Base-by-base conservation (phyloP, 2,329 filamentous ascomycete genomes). In the Pyricularia grisea region DNA sequence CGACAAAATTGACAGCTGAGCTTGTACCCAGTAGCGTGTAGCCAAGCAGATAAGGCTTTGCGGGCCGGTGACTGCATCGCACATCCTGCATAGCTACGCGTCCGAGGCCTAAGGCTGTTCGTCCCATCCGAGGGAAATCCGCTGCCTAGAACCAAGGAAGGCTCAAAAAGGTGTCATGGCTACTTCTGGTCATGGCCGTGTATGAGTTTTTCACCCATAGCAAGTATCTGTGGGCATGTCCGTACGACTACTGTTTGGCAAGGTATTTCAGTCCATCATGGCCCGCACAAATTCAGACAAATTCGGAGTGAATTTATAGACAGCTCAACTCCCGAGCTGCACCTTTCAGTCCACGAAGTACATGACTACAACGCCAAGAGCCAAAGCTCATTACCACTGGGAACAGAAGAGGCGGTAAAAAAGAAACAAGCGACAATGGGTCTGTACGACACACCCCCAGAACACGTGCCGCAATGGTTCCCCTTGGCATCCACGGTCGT, bases 381-480 rank as follows among this genome's bases (percentile, higher is more conserved):
- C 14, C 4, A 17, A 61, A 2, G 2, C 23, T 27, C 3, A 11
- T 23, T 17, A 61, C 5, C 58, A 27, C n/a, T 60, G 36, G 14
- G 36, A 20, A 60, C 25, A 14, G 58, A 12, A 63, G 23, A 7
- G 25, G 25, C 27, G 14, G 12, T 4, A 27, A 30, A 17, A 23
- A 14, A 9, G 30, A 23, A 11, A 25, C 2, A 25, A 14, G 12
- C 60, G 11, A 63, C 60, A 27, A 68, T 68, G 67, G 67, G 67
- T 55, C 60, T 68, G n/a, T 68, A 74, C 58, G 79, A 82, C 69
- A 73, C 79, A 12, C 74, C 80, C 1, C 81, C 80, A 4, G 71
- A 75, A 3, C 69, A 74, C 61, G 71, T 72, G 25, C 75, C 75
- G 1, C 42, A 67, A 17, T 82, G 80, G 80, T 76, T 81, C 69